Evolutionary conservation across 2,329 filamentous ascomycete genomes (phyloP), one percentile per base, ranked within the genome.

Genomic region (Microsporum canis): DNA sequence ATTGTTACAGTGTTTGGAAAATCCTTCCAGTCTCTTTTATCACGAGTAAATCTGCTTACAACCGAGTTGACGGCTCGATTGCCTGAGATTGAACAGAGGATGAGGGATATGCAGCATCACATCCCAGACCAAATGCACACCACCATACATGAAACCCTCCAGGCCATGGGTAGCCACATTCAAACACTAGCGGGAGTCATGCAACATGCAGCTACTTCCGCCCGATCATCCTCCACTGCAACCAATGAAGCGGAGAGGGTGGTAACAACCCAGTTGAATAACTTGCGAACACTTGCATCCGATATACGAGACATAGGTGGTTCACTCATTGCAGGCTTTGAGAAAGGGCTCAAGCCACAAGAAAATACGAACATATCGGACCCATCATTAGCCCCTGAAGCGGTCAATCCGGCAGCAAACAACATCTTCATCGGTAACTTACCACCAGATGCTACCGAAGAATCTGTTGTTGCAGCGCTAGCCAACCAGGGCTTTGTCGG

Each of bases 381-480:
- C 33, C 53, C 36, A 34, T 5, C 33, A 33, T 23, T 7, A 36
- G 47, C 47, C 34, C 36, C 43, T 23, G 41, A 47, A 23, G 36
- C 62, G 14, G 49, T 43, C 27, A 34, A 36, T 5, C 29, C 55
- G 38, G 62, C 31, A 38, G 62, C 64, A 10, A 67, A 65, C 38
- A 68, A 66, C 6, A 64, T 77, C 33, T 76, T 77, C 59, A 70
- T 77, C 57, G 73, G 74, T 2, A 76, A 76, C 60, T 65, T 76
- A n/a, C 71, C 72, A 7, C 71, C 69, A 60, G 68, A 69, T n/a
- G 73, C 73, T 17, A 72, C 69, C 27, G 70, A 72, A 57, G 67
- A 66, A 51, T 71, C 69, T 57, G 69, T 77, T 23, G 64, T 65
- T 60, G 68, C 73, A 61, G 71, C 74, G 6, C 73, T 77, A 62